These are phyloP conservation scores for Paecilomyces variotii DNA, from an alignment of 2,329 filamentous ascomycete species.

Conservation along the genomic window DNA sequence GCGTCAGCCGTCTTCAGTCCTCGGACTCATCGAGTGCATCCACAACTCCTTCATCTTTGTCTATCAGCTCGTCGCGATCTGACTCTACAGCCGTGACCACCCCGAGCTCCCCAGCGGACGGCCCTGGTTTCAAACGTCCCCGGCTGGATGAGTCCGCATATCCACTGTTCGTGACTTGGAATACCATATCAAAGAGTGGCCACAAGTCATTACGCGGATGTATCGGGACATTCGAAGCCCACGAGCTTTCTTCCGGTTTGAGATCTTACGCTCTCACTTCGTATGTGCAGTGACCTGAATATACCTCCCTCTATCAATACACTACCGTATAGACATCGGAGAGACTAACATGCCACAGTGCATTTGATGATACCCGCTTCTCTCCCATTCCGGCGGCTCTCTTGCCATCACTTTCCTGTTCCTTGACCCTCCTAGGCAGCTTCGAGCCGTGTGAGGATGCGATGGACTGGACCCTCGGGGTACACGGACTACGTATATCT, in stretches of 20 bases:
- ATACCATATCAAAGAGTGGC: slow-evolving; percentile 57
- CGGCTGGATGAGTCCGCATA: slow-evolving; percentile 41
- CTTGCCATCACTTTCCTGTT: slow-evolving; percentile 41
- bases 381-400: slow-evolving; percentile 47
- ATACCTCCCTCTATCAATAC: background rate
- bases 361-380: slow-evolving; percentile 58
- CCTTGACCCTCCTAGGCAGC: slow-evolving; percentile 74
- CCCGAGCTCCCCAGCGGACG: slow-evolving; percentile 32
- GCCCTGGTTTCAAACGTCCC: slow-evolving; percentile 12
- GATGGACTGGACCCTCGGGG: slow-evolving; percentile 79
- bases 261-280: slow-evolving; percentile 76
- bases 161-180: slow-evolving; percentile 94
- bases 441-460: slow-evolving; percentile 68
- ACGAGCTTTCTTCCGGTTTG: slow-evolving; percentile 65
- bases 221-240: slow-evolving; percentile 86
- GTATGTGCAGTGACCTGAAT: slow-evolving; percentile 30
- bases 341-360: slow-evolving; percentile 31
- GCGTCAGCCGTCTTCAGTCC: slow-evolving; percentile 27
- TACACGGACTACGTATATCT: slow-evolving; percentile 77
- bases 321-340: background rate
- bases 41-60: slow-evolving; percentile 37
- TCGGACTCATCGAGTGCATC: slow-evolving; percentile 33
- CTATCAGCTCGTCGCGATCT: slow-evolving; percentile 41
- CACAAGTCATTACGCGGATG: slow-evolving; percentile 74
- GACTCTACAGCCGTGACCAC: slow-evolving; percentile 35